A percentile compares a stretch with the other conserved stretches of the same genome.
phyloP scores from a whole-genome alignment of 1,284 basidiomycete genomes.

The Stygiomarasmius scandens region DNA sequence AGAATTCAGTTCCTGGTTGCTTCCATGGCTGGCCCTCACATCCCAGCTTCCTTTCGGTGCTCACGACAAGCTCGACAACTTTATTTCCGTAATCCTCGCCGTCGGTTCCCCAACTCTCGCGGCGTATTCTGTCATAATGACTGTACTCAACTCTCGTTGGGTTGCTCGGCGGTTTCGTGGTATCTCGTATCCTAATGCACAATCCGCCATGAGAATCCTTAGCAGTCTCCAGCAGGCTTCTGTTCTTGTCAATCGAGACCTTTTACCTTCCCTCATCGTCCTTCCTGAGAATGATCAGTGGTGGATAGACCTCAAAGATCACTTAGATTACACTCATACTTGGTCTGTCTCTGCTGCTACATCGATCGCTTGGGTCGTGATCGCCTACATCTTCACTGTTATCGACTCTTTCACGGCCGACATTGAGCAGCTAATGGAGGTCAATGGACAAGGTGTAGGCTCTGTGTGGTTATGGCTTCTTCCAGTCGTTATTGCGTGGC shows the following conservation, averaged over 20 bases:
- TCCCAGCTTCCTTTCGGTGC: conserved; percentile 32
- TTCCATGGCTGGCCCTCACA: conserved; percentile 31
- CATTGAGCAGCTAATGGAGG: conserved; percentile 19
- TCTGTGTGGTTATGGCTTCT: conserved; percentile 38
- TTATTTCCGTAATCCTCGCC: conserved; percentile 33
- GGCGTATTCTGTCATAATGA: conserved; percentile 39
- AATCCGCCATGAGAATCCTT: conserved; percentile 31
- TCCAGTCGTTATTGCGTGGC: conserved; percentile 36
- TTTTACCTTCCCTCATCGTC: conserved; percentile 37
- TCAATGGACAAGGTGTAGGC: conserved; percentile 31
- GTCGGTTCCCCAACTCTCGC: conserved; percentile 42
- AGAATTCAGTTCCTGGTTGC: conserved; percentile 30
- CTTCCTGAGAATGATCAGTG: conserved; percentile 38
- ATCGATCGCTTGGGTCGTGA: conserved; percentile 35
- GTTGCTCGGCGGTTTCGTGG: conserved; percentile 31
- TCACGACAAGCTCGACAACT: conserved; percentile 31
- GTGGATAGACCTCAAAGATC: conserved; percentile 31
- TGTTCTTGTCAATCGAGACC: conserved; percentile 26
- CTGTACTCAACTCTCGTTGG: conserved; percentile 39
- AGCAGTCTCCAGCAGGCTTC: conserved; percentile 40
- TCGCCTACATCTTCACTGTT: conserved; percentile 36
- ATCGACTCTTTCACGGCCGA: conserved; percentile 29
- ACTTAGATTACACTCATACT: conserved; percentile 34
- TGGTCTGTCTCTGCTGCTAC: conserved; percentile 37
- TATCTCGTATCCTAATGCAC: conserved; percentile 31